Evolutionary conservation across 2,329 filamentous ascomycete species (phyloP).

Genomic region (Hypoxylon sp.): DNA sequence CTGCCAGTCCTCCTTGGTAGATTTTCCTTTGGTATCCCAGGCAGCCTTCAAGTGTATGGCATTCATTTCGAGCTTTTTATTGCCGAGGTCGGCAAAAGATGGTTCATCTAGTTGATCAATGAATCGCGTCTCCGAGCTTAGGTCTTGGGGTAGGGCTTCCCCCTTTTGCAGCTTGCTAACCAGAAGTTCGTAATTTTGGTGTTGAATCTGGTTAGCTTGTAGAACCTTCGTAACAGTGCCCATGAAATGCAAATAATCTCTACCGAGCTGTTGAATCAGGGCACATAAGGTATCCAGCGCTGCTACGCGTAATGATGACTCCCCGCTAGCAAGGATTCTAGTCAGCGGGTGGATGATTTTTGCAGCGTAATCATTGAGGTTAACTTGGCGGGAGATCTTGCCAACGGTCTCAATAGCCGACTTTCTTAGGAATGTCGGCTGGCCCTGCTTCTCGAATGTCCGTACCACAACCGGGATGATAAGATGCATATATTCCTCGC

Average conservation of each 20-base stretch:
- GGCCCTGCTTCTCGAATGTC: constrained; percentile 90
- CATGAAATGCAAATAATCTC: constrained; percentile 95
- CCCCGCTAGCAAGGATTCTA: constrained; percentile 81
- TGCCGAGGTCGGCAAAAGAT: constrained; percentile 84
- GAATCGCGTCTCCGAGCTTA: constrained; percentile 88
- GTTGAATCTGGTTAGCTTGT: constrained; percentile 83
- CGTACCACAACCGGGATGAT: constrained; percentile 96
- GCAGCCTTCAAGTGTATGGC: constrained; percentile 96
- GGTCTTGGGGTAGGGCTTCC: constrained; percentile 93
- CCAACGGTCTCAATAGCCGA: constrained; percentile 95
- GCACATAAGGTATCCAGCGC: constrained; percentile 96
- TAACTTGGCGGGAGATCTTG: constrained; percentile 94
- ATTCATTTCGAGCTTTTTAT: constrained; percentile 97
- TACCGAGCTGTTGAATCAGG: constrained; percentile 94
- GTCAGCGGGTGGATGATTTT: constrained; percentile 96
- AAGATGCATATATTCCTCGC: constrained; percentile 99
- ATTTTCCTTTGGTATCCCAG: constrained; percentile 97
- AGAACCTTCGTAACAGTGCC: constrained; percentile 92
- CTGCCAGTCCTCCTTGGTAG: constrained; percentile 98
- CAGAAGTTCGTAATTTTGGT: constrained; percentile 92
- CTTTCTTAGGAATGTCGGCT: constrained; percentile 84
- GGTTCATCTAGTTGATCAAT: constrained; percentile 84
- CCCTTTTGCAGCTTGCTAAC: constrained; percentile 95
- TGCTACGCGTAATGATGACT: constrained; percentile 80
- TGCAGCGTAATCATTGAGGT: constrained; percentile 95